Percentiles rank a stretch among this genome's conserved stretches.
Evolutionary conservation across 257 asterid genomes (phyloP).

Genomic region (Galeopsis tetrahit): DNA sequence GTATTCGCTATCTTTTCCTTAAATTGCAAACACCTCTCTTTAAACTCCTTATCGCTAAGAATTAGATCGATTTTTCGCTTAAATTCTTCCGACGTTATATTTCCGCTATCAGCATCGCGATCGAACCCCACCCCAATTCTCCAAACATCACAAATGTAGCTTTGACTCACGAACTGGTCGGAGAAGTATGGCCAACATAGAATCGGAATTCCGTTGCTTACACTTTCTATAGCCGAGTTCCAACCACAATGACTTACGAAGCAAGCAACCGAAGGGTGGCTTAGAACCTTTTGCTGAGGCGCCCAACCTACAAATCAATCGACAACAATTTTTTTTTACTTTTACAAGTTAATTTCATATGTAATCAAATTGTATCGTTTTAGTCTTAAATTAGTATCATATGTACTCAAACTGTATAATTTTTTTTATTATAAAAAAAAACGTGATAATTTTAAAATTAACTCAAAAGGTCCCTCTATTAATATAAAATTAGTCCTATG

Average conservation of each 20-base stretch:
- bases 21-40: too few relatives aligned
- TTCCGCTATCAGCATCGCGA: constrained; percentile 33
- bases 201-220: constrained; percentile 53
- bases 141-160: constrained; percentile 67
- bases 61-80: constrained; percentile 40
- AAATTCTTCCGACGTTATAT: constrained; percentile 39
- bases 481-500: too few relatives aligned
- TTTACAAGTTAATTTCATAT: too few relatives aligned
- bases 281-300: constrained; percentile 58
- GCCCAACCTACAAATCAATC: constrained; percentile 41
- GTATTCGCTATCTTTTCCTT: too few relatives aligned
- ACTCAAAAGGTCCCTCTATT: too few relatives aligned
- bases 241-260: constrained; percentile 78
- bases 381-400: too few relatives aligned
- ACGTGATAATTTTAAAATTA: too few relatives aligned
- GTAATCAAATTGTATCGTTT: too few relatives aligned
- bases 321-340: too few relatives aligned
- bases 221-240: constrained; percentile 65
- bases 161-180: constrained; percentile 57
- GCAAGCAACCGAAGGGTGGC: constrained; percentile 61
- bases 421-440: too few relatives aligned
- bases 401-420: too few relatives aligned
- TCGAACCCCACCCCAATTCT: constrained; percentile 45
- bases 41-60: neutral
- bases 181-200: constrained; percentile 65